Percentiles rank a stretch among this genome's conserved stretches.
These are phyloP conservation scores for Suillus placidus DNA, from an alignment of 768 basidiomycete species.

Conservation along the genomic window DNA sequence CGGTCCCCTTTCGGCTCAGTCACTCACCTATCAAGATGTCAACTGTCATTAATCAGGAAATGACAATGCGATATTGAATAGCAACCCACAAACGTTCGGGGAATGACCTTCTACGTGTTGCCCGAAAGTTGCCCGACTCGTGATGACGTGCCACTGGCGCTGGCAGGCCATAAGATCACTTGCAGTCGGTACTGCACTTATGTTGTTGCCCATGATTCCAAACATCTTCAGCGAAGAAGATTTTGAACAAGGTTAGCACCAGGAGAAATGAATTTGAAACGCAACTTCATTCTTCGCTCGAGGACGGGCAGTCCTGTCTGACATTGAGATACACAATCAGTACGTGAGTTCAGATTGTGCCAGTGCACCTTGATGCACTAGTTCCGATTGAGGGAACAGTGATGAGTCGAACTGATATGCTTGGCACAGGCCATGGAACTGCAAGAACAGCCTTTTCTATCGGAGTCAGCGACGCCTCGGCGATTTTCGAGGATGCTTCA, in stretches of 20 bases:
- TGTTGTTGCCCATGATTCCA: too few relatives aligned
- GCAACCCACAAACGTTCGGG: neutral
- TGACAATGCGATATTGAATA: neutral
- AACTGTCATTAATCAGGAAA: neutral
- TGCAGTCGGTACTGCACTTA: too few relatives aligned
- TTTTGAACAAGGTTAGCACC: neutral
- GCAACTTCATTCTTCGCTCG: neutral
- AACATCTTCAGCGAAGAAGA: neutral
- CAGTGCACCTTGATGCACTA: neutral
- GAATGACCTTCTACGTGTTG: neutral
- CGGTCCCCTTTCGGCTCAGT: neutral
- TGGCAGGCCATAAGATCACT: neutral
- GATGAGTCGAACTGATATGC: neutral
- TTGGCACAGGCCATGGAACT: neutral
- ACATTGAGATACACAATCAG: neutral
- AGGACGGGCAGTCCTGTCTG: neutral
- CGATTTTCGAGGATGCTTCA: neutral
- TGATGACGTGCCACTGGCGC: neutral
- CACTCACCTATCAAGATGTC: neutral
- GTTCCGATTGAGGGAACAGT: neutral
- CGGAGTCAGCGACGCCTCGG: neutral
- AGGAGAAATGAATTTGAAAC: neutral
- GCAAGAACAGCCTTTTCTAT: neutral
- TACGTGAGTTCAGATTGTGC: neutral
- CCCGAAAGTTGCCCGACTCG: constrained; percentile 7